Conservation (phyloP, 1,284 basidiomycete genomes). For the Malassezia sp. region DNA sequence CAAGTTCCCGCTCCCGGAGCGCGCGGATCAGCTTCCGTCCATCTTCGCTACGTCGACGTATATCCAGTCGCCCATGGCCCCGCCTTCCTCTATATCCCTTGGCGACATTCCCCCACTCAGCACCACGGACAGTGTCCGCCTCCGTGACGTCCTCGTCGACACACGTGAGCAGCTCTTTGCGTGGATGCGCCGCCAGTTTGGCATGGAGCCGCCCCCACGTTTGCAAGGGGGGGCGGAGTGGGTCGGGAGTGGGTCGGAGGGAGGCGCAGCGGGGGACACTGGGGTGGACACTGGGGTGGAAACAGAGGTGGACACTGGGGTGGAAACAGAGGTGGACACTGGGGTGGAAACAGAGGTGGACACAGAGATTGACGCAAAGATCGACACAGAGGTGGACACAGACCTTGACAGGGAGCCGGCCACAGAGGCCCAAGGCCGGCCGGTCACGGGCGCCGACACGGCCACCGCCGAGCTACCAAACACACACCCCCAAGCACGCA, state of each 20-base stretch:
- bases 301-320: neutral
- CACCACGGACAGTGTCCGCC: slow-evolving; percentile 30
- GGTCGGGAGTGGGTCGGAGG: neutral
- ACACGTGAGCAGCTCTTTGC: slow-evolving; percentile 33
- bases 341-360: neutral
- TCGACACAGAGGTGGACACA: neutral
- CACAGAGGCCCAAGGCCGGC: neutral
- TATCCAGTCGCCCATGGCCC: neutral
- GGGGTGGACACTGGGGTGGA: neutral
- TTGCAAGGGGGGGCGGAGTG: slow-evolving; percentile 16
- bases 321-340: neutral
- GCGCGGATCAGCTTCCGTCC: neutral
- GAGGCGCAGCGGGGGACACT: neutral
- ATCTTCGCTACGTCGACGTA: neutral
- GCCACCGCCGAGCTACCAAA: too few relatives aligned
- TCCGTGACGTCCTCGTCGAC: slow-evolving; percentile 32
- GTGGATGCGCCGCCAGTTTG: slow-evolving; percentile 33
- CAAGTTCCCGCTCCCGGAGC: slow-evolving; percentile 1
- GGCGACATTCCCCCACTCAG: too few relatives aligned
- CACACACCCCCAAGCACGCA: too few relatives aligned
- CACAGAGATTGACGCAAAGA: neutral
- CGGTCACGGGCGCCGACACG: too few relatives aligned
- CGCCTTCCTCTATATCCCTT: neutral
- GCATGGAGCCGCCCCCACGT: slow-evolving; percentile 24
- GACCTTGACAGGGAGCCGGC: neutral